Evolutionary conservation across 176 grass and related monocot species (phyloP).

Genomic region (Ananas comosus): DNA sequence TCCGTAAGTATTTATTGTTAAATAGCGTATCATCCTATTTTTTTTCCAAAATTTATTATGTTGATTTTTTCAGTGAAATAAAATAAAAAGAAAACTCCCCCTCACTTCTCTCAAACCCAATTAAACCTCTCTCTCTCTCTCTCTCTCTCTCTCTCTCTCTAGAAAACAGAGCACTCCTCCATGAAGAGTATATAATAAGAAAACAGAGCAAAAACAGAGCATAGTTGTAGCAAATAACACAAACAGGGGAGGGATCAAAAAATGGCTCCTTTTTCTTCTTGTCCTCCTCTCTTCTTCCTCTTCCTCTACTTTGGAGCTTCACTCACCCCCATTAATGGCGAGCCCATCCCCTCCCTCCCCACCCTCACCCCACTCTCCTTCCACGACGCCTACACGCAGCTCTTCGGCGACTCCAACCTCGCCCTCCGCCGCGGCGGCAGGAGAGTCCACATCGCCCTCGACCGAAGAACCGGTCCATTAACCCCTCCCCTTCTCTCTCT

Average conservation of each 20-base stretch:
- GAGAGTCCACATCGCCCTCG: constrained; percentile 68
- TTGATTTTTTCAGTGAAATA: no score
- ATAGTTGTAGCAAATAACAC: not conserved
- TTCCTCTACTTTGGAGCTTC: constrained; percentile 7
- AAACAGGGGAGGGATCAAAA: no score
- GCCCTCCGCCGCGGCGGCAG: constrained; percentile 60
- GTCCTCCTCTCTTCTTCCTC: constrained; percentile 17
- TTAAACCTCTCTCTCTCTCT: not conserved
- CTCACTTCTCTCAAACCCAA: not conserved
- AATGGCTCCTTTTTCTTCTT: constrained; percentile 29
- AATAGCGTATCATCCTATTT: no score
- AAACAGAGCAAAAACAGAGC: not conserved
- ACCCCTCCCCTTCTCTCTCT: not conserved
- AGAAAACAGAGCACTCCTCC: not conserved
- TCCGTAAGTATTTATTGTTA: no score
- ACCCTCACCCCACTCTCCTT: constrained; percentile 47
- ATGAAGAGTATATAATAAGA: not conserved
- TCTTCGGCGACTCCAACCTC: constrained; percentile 88
- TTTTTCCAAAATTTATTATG: no score
- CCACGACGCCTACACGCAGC: constrained; percentile 67
- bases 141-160: not conserved
- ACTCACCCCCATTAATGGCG: constrained; percentile 11
- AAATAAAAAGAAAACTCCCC: not conserved
- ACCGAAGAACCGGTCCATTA: constrained; percentile 53
- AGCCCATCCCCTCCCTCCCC: constrained; percentile 17